A percentile compares a stretch with the other conserved stretches of the same genome.
Evolutionary conservation across 2,329 filamentous ascomycete genomes (phyloP).

Genomic region (Cladorrhinum sp.): DNA sequence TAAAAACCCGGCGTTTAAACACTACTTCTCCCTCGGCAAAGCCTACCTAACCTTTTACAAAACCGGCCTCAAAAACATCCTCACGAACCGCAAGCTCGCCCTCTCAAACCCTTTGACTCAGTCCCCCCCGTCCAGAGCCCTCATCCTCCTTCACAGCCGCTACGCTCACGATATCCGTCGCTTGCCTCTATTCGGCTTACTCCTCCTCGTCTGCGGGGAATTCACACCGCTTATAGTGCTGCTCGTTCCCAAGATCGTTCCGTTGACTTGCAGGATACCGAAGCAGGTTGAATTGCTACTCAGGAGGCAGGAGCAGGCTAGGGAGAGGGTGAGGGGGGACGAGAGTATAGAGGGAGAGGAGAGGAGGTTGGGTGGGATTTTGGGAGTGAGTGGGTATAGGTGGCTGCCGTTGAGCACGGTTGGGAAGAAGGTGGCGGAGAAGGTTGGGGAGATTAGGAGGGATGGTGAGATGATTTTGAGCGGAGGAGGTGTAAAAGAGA

Average conservation of each 20-base stretch:
- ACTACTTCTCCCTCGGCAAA: slow-evolving; percentile 64
- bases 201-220: slow-evolving; percentile 79
- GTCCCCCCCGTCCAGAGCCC: slow-evolving; percentile 50
- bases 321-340: slow-evolving; percentile 33
- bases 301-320: slow-evolving; percentile 49
- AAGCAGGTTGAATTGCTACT: slow-evolving; percentile 61
- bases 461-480: slow-evolving; percentile 69
- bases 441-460: slow-evolving; percentile 60
- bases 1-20: slow-evolving; percentile 43
- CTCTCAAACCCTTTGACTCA: slow-evolving; percentile 38
- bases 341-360: not conserved
- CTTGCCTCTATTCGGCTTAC: slow-evolving; percentile 71
- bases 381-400: slow-evolving; percentile 36
- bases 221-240: slow-evolving; percentile 79
- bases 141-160: slow-evolving; percentile 68
- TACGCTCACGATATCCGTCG: slow-evolving; percentile 71
- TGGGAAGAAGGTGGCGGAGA: slow-evolving; percentile 47
- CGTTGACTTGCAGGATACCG: slow-evolving; percentile 79
- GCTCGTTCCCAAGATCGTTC: slow-evolving; percentile 67
- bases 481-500: slow-evolving; percentile 56
- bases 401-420: slow-evolving; percentile 49
- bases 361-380: slow-evolving; percentile 38
- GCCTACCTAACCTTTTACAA: slow-evolving; percentile 87
- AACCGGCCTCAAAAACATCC: slow-evolving; percentile 71
- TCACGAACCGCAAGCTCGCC: slow-evolving; percentile 55